Base-by-base conservation (phyloP, 179 eudicot genomes). In the Heliamphora pulchella region DNA sequence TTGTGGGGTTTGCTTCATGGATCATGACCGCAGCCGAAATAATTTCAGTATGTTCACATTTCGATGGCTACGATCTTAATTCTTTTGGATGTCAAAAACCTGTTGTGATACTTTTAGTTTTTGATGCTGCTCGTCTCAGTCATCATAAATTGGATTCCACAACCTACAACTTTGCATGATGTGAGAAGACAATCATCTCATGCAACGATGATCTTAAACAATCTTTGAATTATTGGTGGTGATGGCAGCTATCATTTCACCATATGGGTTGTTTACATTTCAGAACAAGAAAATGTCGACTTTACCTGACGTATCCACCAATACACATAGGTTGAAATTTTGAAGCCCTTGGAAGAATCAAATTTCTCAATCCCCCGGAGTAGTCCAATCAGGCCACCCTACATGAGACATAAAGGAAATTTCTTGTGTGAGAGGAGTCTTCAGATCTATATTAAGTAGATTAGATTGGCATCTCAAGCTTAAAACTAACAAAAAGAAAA, bases 231-330 rank as follows among this genome's bases (percentile, higher is more conserved):
- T 66, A 14, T 2, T 41, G 10, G 47, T 1, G 31, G n/a, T 79
- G 17, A 6, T 4, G 55, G 5, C 73, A 51, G 68, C 43, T 3
- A 61, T 17, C 47, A 66, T 14, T 55, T 54, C 48, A 53, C 31
- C 47, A 75, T 22, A 46, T 64, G 15, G 54, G 57, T 15, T 44
- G 46, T n/a, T 44, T 47, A 53, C 51, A 74, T 64, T 43, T 8
- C 31, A 1, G 68, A 73, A 75, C 43, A 75, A 41, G 44, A 55
- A 58, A 14, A 44, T 64, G 41, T 47, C 17, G 67, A 74, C 74
- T 90, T 81, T 82, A 95, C 99, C 90, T 94, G 99, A 69, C 98
- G 93, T 78, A 96, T 96, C 99, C 99, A 96, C 99, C 99, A 96
- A 84, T 95, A 95, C 18, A 93, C 97, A 75, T 95, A 95, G n/a